Evolutionary conservation across 225 moss, liverwort and hornwort genomes (phyloP).

Genomic region (Takakia lepidozioides): DNA sequence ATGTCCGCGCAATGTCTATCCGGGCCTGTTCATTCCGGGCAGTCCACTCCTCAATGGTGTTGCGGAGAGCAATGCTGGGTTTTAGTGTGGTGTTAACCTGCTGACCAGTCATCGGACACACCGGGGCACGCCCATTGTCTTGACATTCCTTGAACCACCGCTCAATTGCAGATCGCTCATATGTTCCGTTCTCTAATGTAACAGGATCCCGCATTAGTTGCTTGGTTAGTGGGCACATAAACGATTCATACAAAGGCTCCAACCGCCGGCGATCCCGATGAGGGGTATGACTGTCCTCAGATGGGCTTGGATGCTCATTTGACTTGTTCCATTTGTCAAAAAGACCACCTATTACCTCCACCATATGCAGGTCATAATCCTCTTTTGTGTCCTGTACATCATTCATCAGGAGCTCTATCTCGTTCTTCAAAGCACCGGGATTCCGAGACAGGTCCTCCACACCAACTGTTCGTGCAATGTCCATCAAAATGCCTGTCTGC

Average conservation of each 20-base stretch:
- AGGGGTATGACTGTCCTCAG: constrained; percentile 36
- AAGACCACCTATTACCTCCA: constrained; percentile 67
- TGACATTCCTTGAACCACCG: constrained; percentile 82
- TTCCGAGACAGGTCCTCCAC: constrained; percentile 74
- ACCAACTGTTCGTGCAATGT: constrained; percentile 88
- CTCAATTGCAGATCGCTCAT: constrained; percentile 77
- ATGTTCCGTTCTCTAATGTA: constrained; percentile 79
- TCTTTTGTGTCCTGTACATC: constrained; percentile 69
- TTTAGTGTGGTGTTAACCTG: constrained; percentile 57
- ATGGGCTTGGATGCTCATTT: constrained; percentile 49
- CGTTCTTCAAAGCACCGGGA: constrained; percentile 64
- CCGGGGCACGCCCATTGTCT: constrained; percentile 47
- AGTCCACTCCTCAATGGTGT: constrained; percentile 97
- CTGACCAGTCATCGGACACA: constrained; percentile 77
- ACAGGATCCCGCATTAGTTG: constrained; percentile 95
- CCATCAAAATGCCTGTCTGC: constrained; percentile 92
- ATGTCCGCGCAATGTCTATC: constrained; percentile 52
- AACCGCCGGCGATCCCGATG: constrained; percentile 61
- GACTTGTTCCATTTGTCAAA: constrained; percentile 57
- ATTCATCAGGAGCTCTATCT: constrained; percentile 69
- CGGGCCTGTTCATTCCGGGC: constrained; percentile 63
- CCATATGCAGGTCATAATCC: constrained; percentile 67
- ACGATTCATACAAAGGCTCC: constrained; percentile 92
- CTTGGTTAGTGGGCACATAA: constrained; percentile 86
- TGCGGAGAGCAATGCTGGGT: constrained; percentile 82